Conservation (phyloP, 768 basidiomycete genomes). For the Boletus huronensis region DNA sequence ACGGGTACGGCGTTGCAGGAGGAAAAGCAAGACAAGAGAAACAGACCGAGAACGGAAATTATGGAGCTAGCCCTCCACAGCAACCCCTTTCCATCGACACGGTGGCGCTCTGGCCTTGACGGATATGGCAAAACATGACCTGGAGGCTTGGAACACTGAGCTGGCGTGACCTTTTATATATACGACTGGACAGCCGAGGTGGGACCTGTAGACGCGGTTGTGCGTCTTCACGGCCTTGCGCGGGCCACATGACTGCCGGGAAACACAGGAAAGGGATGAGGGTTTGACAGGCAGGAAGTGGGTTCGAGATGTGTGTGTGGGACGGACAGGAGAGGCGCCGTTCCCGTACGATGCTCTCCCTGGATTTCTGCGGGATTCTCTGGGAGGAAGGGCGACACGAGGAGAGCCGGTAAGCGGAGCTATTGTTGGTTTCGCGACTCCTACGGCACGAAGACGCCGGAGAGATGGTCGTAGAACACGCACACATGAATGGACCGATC, state of each 20-base stretch:
- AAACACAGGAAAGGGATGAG: conserved; percentile 1
- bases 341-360: conserved; percentile 11
- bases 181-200: conserved; percentile 1
- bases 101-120: conserved; percentile 1
- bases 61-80: conserved; percentile 16
- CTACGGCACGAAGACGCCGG: neutral
- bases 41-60: conserved; percentile 13
- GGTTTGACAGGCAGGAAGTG: neutral
- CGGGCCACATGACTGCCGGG: conserved; percentile 2
- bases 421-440: conserved; percentile 17
- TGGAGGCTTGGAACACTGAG: neutral
- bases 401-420: conserved; percentile 2
- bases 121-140: conserved; percentile 12
- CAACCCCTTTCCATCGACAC: conserved; percentile 19
- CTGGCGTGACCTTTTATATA: neutral
- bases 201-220: neutral
- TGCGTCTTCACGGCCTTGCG: conserved; percentile 4
- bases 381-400: conserved; percentile 14
- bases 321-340: neutral
- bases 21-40: neutral
- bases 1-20: conserved; percentile 6
- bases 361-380: conserved; percentile 9
- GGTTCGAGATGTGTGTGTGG: neutral
- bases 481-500: neutral
- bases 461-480: neutral